Conservation (phyloP, 1,139 yeast genomes). For the Geotrichum carabidarum region DNA sequence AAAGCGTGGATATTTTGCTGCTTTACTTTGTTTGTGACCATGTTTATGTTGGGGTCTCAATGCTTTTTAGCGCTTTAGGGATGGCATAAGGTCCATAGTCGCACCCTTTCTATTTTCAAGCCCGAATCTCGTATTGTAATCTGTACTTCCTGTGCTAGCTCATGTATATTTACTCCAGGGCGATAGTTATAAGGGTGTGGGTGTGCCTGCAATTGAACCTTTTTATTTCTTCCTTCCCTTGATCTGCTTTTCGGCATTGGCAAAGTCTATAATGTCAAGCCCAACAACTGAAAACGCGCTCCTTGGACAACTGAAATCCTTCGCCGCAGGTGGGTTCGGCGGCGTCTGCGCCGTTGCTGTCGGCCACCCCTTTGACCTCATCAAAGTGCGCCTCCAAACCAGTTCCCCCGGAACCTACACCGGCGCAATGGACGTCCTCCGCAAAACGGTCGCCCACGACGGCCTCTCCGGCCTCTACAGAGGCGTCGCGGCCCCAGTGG, state of each 20-base stretch:
- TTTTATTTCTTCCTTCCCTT: neutral
- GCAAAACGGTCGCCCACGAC: conserved; percentile 61
- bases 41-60: too few relatives aligned
- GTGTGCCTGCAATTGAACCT: neutral
- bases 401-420: conserved; percentile 51
- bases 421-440: conserved; percentile 61
- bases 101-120: too few relatives aligned
- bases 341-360: conserved; percentile 82
- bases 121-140: too few relatives aligned
- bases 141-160: too few relatives aligned
- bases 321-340: conserved; percentile 86
- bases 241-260: conserved; percentile 20
- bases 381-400: conserved; percentile 82
- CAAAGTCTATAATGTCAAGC: conserved; percentile 4
- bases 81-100: too few relatives aligned
- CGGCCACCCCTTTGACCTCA: conserved; percentile 93
- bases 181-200: too few relatives aligned
- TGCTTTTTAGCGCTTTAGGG: too few relatives aligned
- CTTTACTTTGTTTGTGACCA: too few relatives aligned
- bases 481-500: conserved; percentile 82
- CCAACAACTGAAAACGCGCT: conserved; percentile 25
- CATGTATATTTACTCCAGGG: too few relatives aligned
- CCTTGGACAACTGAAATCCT: conserved; percentile 57
- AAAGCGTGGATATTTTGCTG: too few relatives aligned
- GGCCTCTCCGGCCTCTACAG: conserved; percentile 80